Evolutionary conservation across 305 asterid genomes (phyloP), one percentile per base, ranked within the genome.

Genomic region (Fraxinus ornus): DNA sequence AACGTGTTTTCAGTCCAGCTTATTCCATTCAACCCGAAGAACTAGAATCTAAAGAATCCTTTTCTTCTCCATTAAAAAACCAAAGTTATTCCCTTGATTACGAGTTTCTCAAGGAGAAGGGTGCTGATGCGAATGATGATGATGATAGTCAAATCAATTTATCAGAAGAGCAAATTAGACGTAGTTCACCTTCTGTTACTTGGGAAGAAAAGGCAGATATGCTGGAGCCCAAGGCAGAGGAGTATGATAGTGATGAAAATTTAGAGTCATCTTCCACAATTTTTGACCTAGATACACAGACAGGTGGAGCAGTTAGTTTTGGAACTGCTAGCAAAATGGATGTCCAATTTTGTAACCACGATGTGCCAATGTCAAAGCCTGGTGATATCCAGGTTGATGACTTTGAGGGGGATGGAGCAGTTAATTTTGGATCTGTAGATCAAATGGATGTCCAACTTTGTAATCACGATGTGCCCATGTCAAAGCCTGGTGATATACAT

Each of bases 1-100:
- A 89, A 83, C 83, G 87, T 41, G 89, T 85, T 87, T 86, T 88
- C 83, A 85, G 84, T 79, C 89, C 94, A 30, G 91, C 89, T 80
- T 88, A 84, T 88, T 89, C 95, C 36, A 84, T 86, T 73, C 88
- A 88, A 81, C 88, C 88, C 55, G 91, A 89, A 87, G 97, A 88
- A 79, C 89, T 81, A 80, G 93, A 88, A 49, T 89, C 90, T 57
- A 84, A 90, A 84, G 93, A 87, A 82, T 90, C 94, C 66, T 80
- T 89, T 76, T 86, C 92, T 72, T 92, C 92, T 78, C 83, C 88
- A 12, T 83, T 88, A 41, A 87, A 88, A 87, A 89, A 87, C 10
- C 85, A 86, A 80, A 86, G 82, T 79, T 89, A 88, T 85, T 86
- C 83, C 85, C 85, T 86, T 82, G 90, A 91, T 85, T 90, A 83